Conservation (phyloP, 2,329 filamentous ascomycete species). For the Scytalidium sp. region DNA sequence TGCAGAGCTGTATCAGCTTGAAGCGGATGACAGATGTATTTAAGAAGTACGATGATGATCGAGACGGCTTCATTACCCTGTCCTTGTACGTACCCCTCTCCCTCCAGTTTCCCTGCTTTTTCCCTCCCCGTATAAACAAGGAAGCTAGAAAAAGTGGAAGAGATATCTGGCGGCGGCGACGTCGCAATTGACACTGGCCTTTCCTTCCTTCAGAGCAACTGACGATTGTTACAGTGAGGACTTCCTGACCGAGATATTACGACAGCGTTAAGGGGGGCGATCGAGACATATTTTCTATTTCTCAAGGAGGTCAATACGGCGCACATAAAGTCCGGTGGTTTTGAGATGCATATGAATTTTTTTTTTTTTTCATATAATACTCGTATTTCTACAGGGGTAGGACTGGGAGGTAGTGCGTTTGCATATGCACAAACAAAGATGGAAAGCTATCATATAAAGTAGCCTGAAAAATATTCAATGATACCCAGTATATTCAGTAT, state of each 20-base stretch:
- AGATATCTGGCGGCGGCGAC: no score
- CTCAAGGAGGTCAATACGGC: no score
- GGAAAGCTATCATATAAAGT: not conserved
- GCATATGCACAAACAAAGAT: no score
- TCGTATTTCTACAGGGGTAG: no score
- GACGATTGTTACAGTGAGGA: constrained; percentile 22
- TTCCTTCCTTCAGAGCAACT: not conserved
- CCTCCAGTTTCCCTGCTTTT: not conserved
- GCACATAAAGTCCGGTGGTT: no score
- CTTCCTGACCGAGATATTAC: constrained; percentile 28
- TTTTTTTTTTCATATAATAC: no score
- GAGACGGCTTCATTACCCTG: constrained; percentile 86
- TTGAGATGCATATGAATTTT: no score
- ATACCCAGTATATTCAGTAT: not conserved
- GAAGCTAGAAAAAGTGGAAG: no score
- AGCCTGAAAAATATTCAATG: not conserved
- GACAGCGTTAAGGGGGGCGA: constrained; percentile 11
- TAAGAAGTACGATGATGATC: constrained; percentile 96
- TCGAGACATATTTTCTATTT: not conserved
- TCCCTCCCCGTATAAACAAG: no score
- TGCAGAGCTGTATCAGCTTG: constrained; percentile 93
- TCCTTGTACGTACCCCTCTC: constrained; percentile 51
- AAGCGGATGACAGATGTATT: constrained; percentile 99
- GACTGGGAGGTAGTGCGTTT: no score
- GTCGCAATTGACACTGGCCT: no score